Evolutionary conservation across 2,329 filamentous ascomycete genomes (phyloP).

Genomic region (Trichoderma cornu-damae): DNA sequence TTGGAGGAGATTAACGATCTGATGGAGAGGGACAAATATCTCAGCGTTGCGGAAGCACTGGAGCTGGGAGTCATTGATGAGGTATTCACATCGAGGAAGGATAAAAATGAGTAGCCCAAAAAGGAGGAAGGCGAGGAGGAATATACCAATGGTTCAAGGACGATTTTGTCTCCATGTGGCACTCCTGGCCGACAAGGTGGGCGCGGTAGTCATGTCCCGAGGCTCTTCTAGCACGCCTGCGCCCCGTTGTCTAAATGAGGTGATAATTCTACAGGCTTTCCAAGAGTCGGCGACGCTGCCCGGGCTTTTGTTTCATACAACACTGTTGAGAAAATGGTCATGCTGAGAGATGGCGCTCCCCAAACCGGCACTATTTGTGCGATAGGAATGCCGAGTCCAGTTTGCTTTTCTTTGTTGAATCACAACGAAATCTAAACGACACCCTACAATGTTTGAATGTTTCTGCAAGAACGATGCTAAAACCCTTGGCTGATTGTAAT

Average conservation of each 20-base stretch:
- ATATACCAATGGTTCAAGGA: neutral
- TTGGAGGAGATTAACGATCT: slow-evolving; percentile 83
- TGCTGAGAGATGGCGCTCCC: too few species aligned
- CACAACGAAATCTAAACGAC: neutral
- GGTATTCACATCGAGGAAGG: slow-evolving; percentile 64
- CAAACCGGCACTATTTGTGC: neutral
- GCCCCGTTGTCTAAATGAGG: neutral
- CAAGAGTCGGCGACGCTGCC: neutral
- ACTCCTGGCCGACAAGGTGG: neutral
- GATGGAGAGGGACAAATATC: slow-evolving; percentile 96
- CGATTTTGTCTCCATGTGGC: too few species aligned
- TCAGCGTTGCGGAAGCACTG: slow-evolving; percentile 81
- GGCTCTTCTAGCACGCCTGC: neutral
- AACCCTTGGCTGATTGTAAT: neutral
- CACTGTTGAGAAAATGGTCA: neutral
- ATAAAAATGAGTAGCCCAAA: slow-evolving; percentile 32
- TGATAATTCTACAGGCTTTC: neutral
- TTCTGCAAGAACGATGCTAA: neutral
- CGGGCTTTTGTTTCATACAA: neutral
- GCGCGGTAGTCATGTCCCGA: neutral
- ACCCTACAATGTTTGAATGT: too few species aligned
- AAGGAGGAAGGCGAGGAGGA: slow-evolving; percentile 17
- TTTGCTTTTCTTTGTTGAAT: neutral
- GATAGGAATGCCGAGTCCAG: neutral
- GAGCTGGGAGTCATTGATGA: slow-evolving; percentile 90